These are phyloP conservation scores for Olyra latifolia DNA, from an alignment of 176 grass and related monocot species.

Conservation along the genomic window DNA sequence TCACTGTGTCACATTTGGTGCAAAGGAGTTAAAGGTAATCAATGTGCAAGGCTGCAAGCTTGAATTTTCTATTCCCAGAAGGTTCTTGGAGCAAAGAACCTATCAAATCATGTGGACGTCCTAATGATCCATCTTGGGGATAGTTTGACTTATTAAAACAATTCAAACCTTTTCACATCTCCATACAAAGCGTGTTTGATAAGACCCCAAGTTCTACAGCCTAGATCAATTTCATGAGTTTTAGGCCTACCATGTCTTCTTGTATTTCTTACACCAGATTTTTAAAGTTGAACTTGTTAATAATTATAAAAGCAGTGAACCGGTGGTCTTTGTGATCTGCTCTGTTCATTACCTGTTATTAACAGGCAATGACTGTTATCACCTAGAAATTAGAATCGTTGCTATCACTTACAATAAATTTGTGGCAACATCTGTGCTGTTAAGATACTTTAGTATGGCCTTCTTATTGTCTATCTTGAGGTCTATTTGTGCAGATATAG, in stretches of 20 bases:
- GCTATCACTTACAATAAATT: slow-evolving; percentile 16
- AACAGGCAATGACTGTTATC: no score
- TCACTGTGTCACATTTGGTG: slow-evolving; percentile 86
- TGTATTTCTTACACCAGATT: not conserved
- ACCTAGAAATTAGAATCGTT: not conserved
- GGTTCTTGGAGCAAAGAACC: not conserved
- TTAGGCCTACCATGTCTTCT: not conserved
- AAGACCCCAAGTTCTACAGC: not conserved
- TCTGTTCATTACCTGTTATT: slow-evolving; percentile 1
- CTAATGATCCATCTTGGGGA: slow-evolving; percentile 1
- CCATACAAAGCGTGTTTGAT: not conserved
- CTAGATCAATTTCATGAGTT: slow-evolving; percentile 20
- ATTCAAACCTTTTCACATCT: not conserved
- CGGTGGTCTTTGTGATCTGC: not conserved
- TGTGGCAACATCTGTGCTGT: not conserved
- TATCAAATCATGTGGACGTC: not conserved
- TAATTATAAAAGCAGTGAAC: not conserved
- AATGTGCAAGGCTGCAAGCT: not conserved
- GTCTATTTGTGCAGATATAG: not conserved
- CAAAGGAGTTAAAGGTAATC: slow-evolving; percentile 59
- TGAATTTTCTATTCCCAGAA: not conserved
- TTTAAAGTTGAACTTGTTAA: slow-evolving; percentile 1
- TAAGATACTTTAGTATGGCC: not conserved
- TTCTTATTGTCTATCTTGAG: slow-evolving; percentile 1
- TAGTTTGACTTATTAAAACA: slow-evolving; percentile 1